Evolutionary conservation across 2,329 filamentous ascomycete species (phyloP), one percentile per base, ranked within the genome.

Genomic region (Pseudogymnoascus sp.): DNA sequence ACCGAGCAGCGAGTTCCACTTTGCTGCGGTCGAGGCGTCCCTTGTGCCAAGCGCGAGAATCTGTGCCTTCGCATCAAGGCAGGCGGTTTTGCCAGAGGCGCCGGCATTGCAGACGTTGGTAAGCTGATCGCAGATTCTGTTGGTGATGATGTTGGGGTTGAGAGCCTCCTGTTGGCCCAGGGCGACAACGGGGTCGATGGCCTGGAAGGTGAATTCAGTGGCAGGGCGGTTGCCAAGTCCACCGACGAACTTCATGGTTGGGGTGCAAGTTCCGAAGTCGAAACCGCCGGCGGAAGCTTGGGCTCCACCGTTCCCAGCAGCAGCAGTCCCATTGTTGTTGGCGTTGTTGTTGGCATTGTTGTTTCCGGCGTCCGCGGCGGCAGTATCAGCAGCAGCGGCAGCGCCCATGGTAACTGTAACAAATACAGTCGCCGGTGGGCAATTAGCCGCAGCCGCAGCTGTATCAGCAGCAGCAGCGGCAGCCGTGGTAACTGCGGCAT

Each of bases 71-170:
- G 84, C 85, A 23, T 75, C 74, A 60, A 73, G 68, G 74, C 83
- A 86, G 4, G 79, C 78, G 11, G 78, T 72, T 67, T 82, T 78
- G 62, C 85, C 86, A 3, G 83, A 85, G 26, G 77, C 78, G 71
- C 85, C 86, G 62, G 86, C 86, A 40, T 78, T 76, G 75, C 86
- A 89, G 39, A 86, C 84, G 75, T 88, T 89, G 71, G 75, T 80
- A 64, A 89, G 80, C 77, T 88, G 85, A 74, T 89, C 86, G 75
- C 84, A 86, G 73, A 89, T 85, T 66, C 85, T 82, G 80, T 87
- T 88, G 73, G 85, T 87, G 78, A 89, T 89, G 78, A 89, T 89
- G 77, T 84, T 83, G 64, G 86, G 86, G 82, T 89, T 89, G 54
- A 89, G 78, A 7, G 86, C 86, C 72, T 89, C 86, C 69, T 85